Conservation (phyloP, 2,329 filamentous ascomycete species). For the Pyricularia sp. region DNA sequence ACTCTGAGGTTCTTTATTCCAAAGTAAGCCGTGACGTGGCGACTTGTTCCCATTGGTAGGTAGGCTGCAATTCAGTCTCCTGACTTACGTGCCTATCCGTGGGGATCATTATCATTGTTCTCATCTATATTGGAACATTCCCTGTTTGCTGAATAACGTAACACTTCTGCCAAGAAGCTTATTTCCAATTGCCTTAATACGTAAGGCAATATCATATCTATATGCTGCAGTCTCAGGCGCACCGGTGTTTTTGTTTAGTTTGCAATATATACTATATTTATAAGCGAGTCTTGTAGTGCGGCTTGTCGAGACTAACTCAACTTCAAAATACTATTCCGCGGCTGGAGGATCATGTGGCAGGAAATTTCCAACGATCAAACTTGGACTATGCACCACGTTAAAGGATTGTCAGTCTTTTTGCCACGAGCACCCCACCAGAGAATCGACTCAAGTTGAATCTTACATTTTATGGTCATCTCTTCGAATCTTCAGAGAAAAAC, state of each 20-base stretch:
- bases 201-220: not conserved
- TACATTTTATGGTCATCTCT: constrained; percentile 94
- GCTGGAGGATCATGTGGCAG: constrained; percentile 60
- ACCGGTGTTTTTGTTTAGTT: not conserved
- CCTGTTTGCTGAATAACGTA: not conserved
- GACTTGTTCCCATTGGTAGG: not conserved
- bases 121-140: not conserved
- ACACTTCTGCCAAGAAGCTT: not conserved
- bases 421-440: not conserved
- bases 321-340: not conserved
- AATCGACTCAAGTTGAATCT: constrained; percentile 23
- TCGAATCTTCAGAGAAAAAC: constrained; percentile 94
- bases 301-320: not conserved
- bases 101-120: not conserved
- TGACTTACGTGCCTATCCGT: too few species aligned
- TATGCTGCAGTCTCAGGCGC: not conserved
- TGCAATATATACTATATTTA: not conserved
- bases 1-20: not conserved
- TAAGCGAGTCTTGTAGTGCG: not conserved
- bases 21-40: not conserved
- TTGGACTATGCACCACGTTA: constrained; percentile 49
- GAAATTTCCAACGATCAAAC: constrained; percentile 93
- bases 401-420: constrained; percentile 7
- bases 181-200: not conserved
- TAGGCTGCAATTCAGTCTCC: not conserved